Conservation (phyloP, 129 eudicot genomes). For the sunflower (Helianthus annuus) region DNA sequence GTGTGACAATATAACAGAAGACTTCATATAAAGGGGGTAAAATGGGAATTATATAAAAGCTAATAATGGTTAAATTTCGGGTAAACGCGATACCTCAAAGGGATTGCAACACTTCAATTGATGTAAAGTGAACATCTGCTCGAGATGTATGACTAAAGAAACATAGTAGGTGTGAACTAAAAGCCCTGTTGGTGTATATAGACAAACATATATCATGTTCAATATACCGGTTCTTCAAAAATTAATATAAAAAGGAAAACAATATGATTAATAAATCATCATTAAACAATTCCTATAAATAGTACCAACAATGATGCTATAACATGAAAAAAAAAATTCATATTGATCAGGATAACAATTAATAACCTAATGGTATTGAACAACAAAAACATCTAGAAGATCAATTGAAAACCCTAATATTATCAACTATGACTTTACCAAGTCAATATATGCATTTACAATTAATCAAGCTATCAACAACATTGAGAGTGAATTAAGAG, state of each 20-base stretch:
- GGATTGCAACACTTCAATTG: slow-evolving; percentile 17
- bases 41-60: too few relatives aligned
- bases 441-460: slow-evolving; percentile 3
- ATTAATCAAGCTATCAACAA: too few relatives aligned
- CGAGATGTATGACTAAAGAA: slow-evolving; percentile 12
- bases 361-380: not conserved
- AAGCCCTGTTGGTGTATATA: not conserved
- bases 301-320: not conserved
- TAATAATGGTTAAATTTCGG: not conserved
- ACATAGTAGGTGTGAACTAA: slow-evolving; percentile 24
- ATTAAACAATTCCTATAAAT: not conserved
- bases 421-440: not conserved
- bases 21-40: too few relatives aligned
- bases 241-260: not conserved
- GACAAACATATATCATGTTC: slow-evolving; percentile 9
- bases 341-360: not conserved
- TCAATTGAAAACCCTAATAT: too few relatives aligned
- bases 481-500: too few relatives aligned
- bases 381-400: not conserved
- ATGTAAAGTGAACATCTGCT: slow-evolving; percentile 15
- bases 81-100: not conserved
- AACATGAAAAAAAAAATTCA: not conserved
- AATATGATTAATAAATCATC: not conserved
- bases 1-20: too few relatives aligned
- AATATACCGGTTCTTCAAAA: not conserved